phyloP scores from a whole-genome alignment of 2,329 filamentous ascomycete genomes.

The Cladophialophora yegresii region DNA sequence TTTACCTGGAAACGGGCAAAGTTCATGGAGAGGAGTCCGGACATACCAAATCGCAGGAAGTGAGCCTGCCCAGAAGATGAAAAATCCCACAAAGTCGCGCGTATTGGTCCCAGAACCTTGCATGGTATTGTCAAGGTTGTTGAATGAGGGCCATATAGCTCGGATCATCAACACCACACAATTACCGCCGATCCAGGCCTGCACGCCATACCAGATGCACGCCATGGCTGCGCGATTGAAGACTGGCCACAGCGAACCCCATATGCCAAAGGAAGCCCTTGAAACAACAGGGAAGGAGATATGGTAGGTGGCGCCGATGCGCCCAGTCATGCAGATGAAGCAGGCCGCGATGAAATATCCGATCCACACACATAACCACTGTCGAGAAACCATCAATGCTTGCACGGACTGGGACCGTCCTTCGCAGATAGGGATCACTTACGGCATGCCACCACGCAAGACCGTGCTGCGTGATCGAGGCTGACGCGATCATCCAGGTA shows the following conservation, averaged over 20 bases:
- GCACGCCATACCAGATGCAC: slow-evolving; percentile 48
- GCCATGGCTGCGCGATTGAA: slow-evolving; percentile 72
- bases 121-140: slow-evolving; percentile 66
- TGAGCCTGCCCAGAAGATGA: slow-evolving; percentile 41
- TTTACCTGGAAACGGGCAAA: background rate
- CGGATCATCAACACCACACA: slow-evolving; percentile 41
- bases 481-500: slow-evolving; percentile 46
- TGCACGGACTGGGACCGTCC: background rate
- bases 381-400: background rate
- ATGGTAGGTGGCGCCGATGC: slow-evolving; percentile 47
- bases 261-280: slow-evolving; percentile 42
- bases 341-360: slow-evolving; percentile 45
- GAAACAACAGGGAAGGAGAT: slow-evolving; percentile 50
- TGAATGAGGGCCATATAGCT: slow-evolving; percentile 41
- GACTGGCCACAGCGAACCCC: slow-evolving; percentile 75
- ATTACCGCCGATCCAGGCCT: slow-evolving; percentile 45
- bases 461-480: slow-evolving; percentile 49
- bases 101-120: slow-evolving; percentile 70
- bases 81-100: slow-evolving; percentile 41
- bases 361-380: slow-evolving; percentile 41
- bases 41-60: slow-evolving; percentile 34
- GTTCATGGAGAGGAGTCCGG: background rate
- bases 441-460: slow-evolving; percentile 47
- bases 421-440: background rate
- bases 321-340: slow-evolving; percentile 44